These are phyloP conservation scores for Alternaria dauci DNA, from an alignment of 2,329 filamentous ascomycete genomes.

Conservation along the genomic window DNA sequence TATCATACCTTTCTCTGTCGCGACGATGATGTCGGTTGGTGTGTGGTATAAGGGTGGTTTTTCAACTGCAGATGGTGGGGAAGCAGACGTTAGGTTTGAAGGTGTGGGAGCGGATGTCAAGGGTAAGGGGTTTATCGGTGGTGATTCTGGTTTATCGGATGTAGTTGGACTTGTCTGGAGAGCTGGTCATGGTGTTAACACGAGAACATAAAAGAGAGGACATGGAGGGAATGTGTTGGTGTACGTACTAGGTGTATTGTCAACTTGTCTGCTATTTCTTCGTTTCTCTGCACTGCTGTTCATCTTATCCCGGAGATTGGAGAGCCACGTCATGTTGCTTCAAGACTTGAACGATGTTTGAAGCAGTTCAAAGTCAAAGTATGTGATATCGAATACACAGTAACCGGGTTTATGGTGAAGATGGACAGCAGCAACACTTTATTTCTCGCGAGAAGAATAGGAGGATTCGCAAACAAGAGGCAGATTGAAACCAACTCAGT, in stretches of 20 bases:
- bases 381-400: not conserved
- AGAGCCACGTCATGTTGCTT: not conserved
- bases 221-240: not conserved
- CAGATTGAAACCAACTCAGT: not conserved
- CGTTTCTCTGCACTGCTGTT: not conserved
- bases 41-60: not conserved
- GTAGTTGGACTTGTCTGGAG: not conserved
- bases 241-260: not conserved
- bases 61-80: not conserved
- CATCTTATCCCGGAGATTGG: not conserved
- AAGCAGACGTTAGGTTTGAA: not conserved
- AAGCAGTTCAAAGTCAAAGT: not conserved
- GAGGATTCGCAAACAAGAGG: not conserved
- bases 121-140: not conserved
- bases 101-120: not conserved
- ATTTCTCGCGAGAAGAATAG: not conserved
- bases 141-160: not conserved
- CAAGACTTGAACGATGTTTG: not conserved
- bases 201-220: not conserved
- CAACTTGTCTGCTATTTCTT: not conserved
- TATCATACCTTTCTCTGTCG: conserved; percentile 37
- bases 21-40: conserved; percentile 25
- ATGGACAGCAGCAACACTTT: not conserved
- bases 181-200: not conserved
- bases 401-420: not conserved